Evolutionary conservation across 306 rosid species (phyloP).

Genomic region (Quercus cerris): DNA sequence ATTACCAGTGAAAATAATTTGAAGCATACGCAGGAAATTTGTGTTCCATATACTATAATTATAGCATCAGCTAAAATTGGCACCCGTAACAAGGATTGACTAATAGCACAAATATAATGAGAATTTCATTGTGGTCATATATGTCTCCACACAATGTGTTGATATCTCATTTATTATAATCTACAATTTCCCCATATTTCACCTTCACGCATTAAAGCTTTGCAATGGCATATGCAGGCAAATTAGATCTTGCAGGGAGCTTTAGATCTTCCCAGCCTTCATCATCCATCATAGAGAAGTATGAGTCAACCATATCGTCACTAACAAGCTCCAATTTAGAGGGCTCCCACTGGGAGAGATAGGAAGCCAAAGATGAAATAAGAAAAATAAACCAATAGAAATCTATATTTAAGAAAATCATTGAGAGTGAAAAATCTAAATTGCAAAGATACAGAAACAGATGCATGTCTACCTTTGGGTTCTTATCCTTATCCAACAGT

Average conservation of each 20-base stretch:
- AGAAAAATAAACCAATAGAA: neutral
- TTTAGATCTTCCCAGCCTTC: conserved; percentile 72
- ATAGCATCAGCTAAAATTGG: too few species aligned
- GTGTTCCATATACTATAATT: too few species aligned
- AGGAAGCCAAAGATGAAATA: conserved; percentile 12
- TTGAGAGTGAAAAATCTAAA: neutral
- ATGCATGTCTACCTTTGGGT: conserved; percentile 66
- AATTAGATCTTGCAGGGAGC: conserved; percentile 69
- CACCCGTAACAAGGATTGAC: too few species aligned
- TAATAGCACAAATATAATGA: too few species aligned
- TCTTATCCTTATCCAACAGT: conserved; percentile 77
- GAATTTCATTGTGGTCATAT: too few species aligned
- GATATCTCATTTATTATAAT: neutral
- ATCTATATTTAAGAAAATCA: neutral
- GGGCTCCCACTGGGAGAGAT: conserved; percentile 54
- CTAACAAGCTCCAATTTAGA: conserved; percentile 53
- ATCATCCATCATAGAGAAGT: conserved; percentile 60
- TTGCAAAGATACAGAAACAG: neutral
- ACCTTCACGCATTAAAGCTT: conserved; percentile 46
- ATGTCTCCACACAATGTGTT: too few species aligned
- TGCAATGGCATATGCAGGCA: conserved; percentile 64
- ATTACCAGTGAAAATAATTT: too few species aligned
- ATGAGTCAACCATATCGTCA: conserved; percentile 37
- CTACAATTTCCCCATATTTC: neutral
- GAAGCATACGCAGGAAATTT: too few species aligned